phyloP scores from a whole-genome alignment of 345 rosid species.

The Populus davidiana region DNA sequence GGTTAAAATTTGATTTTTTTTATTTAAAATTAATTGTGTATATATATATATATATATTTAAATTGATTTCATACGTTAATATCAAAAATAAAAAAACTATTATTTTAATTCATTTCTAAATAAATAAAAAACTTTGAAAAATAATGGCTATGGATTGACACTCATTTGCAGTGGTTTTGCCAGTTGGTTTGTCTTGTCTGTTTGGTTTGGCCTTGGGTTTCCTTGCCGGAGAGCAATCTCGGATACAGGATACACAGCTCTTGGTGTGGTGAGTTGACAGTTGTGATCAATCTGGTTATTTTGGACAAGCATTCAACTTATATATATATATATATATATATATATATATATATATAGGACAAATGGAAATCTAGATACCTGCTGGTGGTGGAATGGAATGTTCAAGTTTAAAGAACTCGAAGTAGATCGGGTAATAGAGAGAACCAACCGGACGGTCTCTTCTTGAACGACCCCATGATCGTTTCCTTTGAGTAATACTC shows the following conservation, averaged over 20 bases:
- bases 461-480: conserved; percentile 13
- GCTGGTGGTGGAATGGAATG: too few relatives aligned
- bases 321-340: too few relatives aligned
- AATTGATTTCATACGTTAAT: too few relatives aligned
- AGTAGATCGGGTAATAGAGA: background rate
- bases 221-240: conserved; percentile 90
- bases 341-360: too few relatives aligned
- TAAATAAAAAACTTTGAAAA: background rate
- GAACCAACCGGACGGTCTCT: background rate
- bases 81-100: too few relatives aligned
- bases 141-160: conserved; percentile 45
- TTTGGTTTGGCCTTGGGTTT: conserved; percentile 91
- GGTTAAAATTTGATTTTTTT: too few relatives aligned
- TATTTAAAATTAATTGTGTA: too few relatives aligned
- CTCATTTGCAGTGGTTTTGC: conserved; percentile 66
- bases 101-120: too few relatives aligned
- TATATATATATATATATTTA: too few relatives aligned
- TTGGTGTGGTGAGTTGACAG: conserved; percentile 89
- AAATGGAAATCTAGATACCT: too few relatives aligned
- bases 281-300: conserved; percentile 70
- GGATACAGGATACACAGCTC: conserved; percentile 94
- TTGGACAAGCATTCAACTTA: conserved; percentile 92
- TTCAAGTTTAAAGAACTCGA: conserved; percentile 19
- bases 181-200: conserved; percentile 78
- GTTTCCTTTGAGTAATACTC: conserved; percentile 21